Base-by-base conservation (phyloP, 352 stramenopile genomes). In the Thraustotheca clavata region DNA sequence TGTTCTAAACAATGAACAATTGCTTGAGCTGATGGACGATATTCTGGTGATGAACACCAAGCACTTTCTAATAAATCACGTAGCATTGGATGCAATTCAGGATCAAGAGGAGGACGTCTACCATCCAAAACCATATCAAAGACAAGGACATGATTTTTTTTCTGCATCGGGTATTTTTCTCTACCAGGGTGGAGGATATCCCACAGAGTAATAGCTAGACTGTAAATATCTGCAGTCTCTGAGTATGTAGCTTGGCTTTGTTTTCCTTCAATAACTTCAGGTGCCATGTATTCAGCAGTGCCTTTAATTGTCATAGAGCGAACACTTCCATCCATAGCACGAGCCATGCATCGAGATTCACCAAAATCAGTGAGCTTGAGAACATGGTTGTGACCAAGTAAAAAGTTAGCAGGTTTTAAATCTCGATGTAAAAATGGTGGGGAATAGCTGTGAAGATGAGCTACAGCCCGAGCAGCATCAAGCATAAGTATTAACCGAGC, bases 231-330 rank as follows among this genome's bases (percentile, higher is more conserved):
- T 0, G 81, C 81, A 0, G 78, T 79, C 40, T 92, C 78, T 0
- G 77, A 78, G 59, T 92, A 90, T 12, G 79, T 67, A 11, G 83
- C 79, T 5, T 70, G 76, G n/a, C 80, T 79, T 6, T 76, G 77
- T 41, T 84, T 88, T 62, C 83, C 77, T 7, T 85, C 69, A 33
- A 92, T 92, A 27, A 92, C 31, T 69, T 92, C 83, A 12, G 80
- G 83, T 2, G 83, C 80, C 83, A 92, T 92, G 69, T 90, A 92
- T 48, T 92, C 83, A 22, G 73, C 76, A 4, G 77, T 89, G n/a
- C 83, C 79, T 14, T 73, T 71, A n/a, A 91, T 77, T 18, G 83
- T 89, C 83, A 91, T 88, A 20, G 61, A 22, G 12, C 61, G 61
- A 1, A 38, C n/a, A 27, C 33, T 35, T n/a, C n/a, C n/a, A 16